Base-by-base conservation (phyloP, 2,329 filamentous ascomycete species). In the Neocatenulostroma microsporum region DNA sequence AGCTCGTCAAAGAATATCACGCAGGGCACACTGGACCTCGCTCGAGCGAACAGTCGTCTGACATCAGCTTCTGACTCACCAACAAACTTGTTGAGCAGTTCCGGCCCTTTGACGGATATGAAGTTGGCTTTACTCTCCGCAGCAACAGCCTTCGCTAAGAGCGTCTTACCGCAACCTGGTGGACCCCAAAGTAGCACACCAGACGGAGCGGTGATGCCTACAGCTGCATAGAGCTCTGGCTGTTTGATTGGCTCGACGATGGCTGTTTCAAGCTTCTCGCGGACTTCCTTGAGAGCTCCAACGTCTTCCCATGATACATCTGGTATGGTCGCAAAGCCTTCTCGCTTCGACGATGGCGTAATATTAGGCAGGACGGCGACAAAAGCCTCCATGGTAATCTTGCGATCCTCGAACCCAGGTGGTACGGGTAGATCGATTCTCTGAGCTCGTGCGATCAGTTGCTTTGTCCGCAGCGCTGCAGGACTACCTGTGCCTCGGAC, bases 1-100 rank as follows among this genome's bases (percentile, higher is more conserved):
- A 98, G 74, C 64, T 98, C 91, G 58, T 98, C 91, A 57, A 98
- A 96, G 73, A 98, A 96, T 40, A 98, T 80, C 37, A 98, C 86
- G 56, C 89, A 96, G 1, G 91, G 91, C 1, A 87, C 75, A 6
- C 83, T 89, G 1, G 83, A 83, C 34, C 88, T 77, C 1, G 91
- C 91, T 12, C 89, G 81, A 46, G 80, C 77, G 62, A 98, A 98
- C 0, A 96, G 82, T 58, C 94, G 86, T 15, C 91, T 80, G 2
- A 98, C 83, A 1, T 88, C 85, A 9, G 89, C 82, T 64, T 98
- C 91, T 5, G 85, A 93, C 62, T 98, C 91, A 48, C 91, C 91
- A 8, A 98, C 88, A 58, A 89, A 98, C 57, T 96, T 98, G 69
- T 96, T 96, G 30, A 98, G 74, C 8, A 98, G 70, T 59, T 98